These are phyloP conservation scores for Penicillium corylophilum DNA, from an alignment of 2,329 filamentous ascomycete genomes.

Conservation along the genomic window DNA sequence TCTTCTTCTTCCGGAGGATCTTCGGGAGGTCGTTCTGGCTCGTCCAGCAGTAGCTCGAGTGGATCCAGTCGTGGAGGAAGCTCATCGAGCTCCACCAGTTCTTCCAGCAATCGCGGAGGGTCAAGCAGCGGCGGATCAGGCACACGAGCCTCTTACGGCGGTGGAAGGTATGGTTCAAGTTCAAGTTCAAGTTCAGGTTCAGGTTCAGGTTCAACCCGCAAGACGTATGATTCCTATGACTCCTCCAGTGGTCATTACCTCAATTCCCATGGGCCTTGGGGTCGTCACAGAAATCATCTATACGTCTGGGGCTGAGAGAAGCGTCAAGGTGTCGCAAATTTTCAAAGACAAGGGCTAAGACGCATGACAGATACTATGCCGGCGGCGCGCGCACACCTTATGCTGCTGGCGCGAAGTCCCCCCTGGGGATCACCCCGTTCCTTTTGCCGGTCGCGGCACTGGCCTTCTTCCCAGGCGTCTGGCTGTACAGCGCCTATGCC, in stretches of 20 bases:
- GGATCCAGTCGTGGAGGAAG: constrained; percentile 26
- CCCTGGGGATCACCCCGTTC: constrained; percentile 51
- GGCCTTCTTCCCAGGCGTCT: constrained; percentile 53
- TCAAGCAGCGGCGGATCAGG: constrained; percentile 26
- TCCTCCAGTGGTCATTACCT: not conserved
- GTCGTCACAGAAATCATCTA: constrained; percentile 8
- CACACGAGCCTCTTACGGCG: constrained; percentile 12
- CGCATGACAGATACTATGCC: constrained; percentile 54
- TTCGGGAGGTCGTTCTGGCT: constrained; percentile 17
- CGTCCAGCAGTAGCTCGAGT: constrained; percentile 17
- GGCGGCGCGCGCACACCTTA: constrained; percentile 56
- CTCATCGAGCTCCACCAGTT: constrained; percentile 19
- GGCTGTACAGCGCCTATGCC: constrained; percentile 56
- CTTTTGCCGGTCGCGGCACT: constrained; percentile 50
- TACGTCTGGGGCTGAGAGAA: not conserved
- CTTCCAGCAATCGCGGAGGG: constrained; percentile 24
- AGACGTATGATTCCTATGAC: not conserved
- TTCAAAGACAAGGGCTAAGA: constrained; percentile 22
- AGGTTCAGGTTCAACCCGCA: not conserved
- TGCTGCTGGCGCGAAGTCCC: constrained; percentile 44
- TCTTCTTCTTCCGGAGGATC: too few relatives aligned
- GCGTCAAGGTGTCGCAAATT: not conserved
- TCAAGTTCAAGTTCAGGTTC: not conserved
- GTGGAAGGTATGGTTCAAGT: constrained; percentile 16
- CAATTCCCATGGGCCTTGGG: constrained; percentile 42